phyloP scores from a whole-genome alignment of 768 basidiomycete genomes.

The Tremella mesenterica region DNA sequence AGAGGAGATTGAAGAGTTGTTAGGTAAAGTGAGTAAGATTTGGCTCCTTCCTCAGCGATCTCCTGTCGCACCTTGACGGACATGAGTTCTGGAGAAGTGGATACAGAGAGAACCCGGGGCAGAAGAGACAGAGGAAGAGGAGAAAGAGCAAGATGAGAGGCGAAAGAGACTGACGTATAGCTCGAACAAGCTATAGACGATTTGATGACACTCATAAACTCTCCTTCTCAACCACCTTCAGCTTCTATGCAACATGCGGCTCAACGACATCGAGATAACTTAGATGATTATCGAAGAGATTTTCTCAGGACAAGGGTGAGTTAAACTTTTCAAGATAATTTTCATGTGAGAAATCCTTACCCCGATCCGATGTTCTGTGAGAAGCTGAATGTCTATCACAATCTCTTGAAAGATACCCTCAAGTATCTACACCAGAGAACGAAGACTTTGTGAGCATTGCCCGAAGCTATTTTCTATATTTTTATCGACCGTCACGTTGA shows the following conservation, averaged over 20 bases:
- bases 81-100: too few species aligned
- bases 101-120: too few species aligned
- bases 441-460: too few species aligned
- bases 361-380: neutral
- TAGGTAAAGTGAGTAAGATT: slow-evolving; percentile 60
- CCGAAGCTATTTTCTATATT: too few species aligned
- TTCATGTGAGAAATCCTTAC: neutral
- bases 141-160: too few species aligned
- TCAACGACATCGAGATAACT: slow-evolving; percentile 80
- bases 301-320: slow-evolving; percentile 73
- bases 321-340: too few species aligned
- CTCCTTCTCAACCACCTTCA: slow-evolving; percentile 60
- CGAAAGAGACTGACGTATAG: slow-evolving; percentile 46
- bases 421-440: too few species aligned
- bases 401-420: too few species aligned
- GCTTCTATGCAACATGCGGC: slow-evolving; percentile 79
- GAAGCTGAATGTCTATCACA: too few species aligned
- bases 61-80: too few species aligned
- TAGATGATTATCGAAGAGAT: slow-evolving; percentile 78
- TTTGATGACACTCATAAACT: slow-evolving; percentile 57
- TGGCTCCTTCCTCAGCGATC: neutral
- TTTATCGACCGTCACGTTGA: too few species aligned
- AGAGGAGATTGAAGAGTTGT: slow-evolving; percentile 71
- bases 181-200: slow-evolving; percentile 79
- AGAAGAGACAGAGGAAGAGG: too few species aligned